Conservation (phyloP, 176 grass and related monocot genomes). For the Ensete glaucum region DNA sequence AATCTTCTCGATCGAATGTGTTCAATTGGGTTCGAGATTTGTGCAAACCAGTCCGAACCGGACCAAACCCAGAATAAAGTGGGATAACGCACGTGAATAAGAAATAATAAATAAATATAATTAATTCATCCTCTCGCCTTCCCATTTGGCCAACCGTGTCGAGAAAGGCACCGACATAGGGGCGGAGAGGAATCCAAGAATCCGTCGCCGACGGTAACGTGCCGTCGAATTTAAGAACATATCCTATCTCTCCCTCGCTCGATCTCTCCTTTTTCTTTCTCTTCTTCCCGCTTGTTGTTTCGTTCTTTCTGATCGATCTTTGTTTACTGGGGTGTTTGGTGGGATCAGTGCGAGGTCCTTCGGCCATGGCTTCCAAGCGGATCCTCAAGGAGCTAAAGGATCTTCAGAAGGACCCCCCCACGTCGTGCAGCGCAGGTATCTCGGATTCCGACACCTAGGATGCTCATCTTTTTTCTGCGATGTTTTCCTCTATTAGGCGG, state of each 20-base stretch:
- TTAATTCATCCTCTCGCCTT: too few species aligned
- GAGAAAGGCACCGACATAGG: too few species aligned
- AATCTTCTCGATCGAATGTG: too few species aligned
- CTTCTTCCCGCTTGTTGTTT: neutral
- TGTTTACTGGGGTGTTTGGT: slow-evolving; percentile 16
- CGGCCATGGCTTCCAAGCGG: slow-evolving; percentile 61
- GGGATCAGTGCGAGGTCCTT: slow-evolving; percentile 1
- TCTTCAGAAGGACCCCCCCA: slow-evolving; percentile 72
- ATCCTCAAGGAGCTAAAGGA: slow-evolving; percentile 82
- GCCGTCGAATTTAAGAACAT: too few species aligned
- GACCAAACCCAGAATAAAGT: too few species aligned
- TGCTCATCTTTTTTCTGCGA: neutral
- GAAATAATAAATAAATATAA: too few species aligned
- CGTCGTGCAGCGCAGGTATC: slow-evolving; percentile 71
- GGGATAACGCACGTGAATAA: too few species aligned
- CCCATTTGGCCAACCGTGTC: too few species aligned
- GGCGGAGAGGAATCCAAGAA: too few species aligned
- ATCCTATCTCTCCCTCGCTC: neutral
- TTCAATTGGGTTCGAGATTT: too few species aligned
- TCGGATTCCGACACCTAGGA: neutral
- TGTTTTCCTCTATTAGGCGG: neutral
- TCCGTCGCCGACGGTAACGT: too few species aligned
- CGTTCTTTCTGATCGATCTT: neutral
- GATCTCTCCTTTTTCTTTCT: neutral
- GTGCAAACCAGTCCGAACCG: too few species aligned